These are phyloP conservation scores for Ambrosia hybrid DNA, from an alignment of 140 eudicot genomes.

Conservation along the genomic window DNA sequence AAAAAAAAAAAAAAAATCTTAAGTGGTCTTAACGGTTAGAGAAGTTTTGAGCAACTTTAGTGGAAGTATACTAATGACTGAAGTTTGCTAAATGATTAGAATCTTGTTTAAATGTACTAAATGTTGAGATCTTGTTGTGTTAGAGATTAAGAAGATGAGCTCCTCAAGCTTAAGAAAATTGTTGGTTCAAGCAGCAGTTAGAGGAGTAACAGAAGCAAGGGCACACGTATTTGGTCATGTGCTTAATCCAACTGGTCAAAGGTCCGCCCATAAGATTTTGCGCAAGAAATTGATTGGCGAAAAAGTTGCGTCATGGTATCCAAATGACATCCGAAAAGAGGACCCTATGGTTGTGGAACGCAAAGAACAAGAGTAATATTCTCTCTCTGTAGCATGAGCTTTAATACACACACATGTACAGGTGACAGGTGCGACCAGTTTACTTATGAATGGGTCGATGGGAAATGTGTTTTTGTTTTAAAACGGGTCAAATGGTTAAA, in stretches of 20 bases:
- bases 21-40: too few relatives aligned
- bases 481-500: background rate
- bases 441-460: background rate
- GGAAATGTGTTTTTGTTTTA: background rate
- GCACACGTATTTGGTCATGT: slow-evolving; percentile 89
- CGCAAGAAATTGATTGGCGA: slow-evolving; percentile 92
- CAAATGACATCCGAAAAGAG: slow-evolving; percentile 60
- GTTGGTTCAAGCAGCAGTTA: slow-evolving; percentile 58
- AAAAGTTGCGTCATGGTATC: slow-evolving; percentile 82
- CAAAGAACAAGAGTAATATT: slow-evolving; percentile 66
- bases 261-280: slow-evolving; percentile 78
- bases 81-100: slow-evolving; percentile 4
- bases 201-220: slow-evolving; percentile 78
- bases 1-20: too few relatives aligned
- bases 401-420: slow-evolving; percentile 1
- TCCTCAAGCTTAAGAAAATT: slow-evolving; percentile 49
- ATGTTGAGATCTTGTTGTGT: slow-evolving; percentile 1
- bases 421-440: background rate
- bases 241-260: slow-evolving; percentile 78
- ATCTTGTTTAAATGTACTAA: slow-evolving; percentile 16
- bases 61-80: too few relatives aligned
- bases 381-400: slow-evolving; percentile 6
- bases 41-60: too few relatives aligned
- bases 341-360: slow-evolving; percentile 69
- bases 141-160: slow-evolving; percentile 42